Conservation (phyloP, 257 asterid species). For the Catharanthus roseus region DNA sequence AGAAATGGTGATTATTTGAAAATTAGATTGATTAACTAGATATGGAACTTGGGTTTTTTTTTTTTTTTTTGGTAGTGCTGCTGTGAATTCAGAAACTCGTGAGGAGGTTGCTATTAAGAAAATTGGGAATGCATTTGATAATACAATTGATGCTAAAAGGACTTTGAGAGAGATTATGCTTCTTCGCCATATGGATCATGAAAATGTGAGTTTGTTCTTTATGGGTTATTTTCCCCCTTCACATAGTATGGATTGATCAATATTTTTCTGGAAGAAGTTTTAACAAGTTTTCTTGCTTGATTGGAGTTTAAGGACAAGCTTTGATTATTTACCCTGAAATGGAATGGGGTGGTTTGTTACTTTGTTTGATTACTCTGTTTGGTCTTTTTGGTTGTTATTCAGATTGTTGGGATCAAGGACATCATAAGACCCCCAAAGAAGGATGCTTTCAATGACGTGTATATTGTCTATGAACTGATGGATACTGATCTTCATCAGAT, state of each 20-base stretch:
- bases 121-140: constrained; percentile 77
- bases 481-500: constrained; percentile 89
- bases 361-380: not conserved
- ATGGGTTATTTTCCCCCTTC: too few relatives aligned
- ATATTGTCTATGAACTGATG: constrained; percentile 74
- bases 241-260: too few relatives aligned
- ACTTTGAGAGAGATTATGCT: constrained; percentile 80
- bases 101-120: constrained; percentile 85
- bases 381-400: constrained; percentile 19
- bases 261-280: too few relatives aligned
- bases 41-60: not conserved
- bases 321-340: not conserved
- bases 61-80: constrained; percentile 47
- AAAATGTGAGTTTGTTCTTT: constrained; percentile 42
- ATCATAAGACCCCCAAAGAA: constrained; percentile 65
- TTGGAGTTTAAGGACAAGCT: not conserved
- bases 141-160: constrained; percentile 74
- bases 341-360: not conserved
- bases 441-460: constrained; percentile 73
- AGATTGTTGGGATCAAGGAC: constrained; percentile 78
- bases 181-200: constrained; percentile 78
- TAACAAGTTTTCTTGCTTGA: not conserved
- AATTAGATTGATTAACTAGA: not conserved
- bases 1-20: not conserved
- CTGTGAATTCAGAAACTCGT: constrained; percentile 56